Base-by-base conservation (phyloP, 495 filamentous ascomycete species). In the Penicillium argentinense region DNA sequence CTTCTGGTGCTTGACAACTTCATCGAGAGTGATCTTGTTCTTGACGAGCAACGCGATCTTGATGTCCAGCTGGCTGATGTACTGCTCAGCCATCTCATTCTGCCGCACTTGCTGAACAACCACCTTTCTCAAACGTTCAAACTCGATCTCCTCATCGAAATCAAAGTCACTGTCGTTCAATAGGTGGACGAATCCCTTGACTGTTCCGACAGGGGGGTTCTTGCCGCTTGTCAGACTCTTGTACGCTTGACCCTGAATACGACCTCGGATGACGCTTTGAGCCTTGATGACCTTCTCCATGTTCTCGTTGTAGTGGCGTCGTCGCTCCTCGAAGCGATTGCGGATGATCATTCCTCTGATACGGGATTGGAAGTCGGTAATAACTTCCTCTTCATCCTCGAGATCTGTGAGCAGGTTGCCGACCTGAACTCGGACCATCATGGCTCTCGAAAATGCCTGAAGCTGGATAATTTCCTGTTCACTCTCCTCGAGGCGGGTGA, bases 221-320 rank as follows among this genome's bases (percentile, higher is more conserved):
- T 96, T 96, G n/a, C 95, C 93, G 24, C 82, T 90, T 5, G 91
- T 96, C 54, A 96, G 74, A 59, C 86, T 92, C 76, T 95, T 97
- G 74, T 98, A 98, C 1, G 95, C 95, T 66, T 97, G 89, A 5
- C 93, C 93, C 69, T 97, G 95, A 39, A 97, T 87, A 51, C 89
- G 89, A 18, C 82, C 93, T 45, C 93, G 81, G 39, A 97, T 85
- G 52, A 96, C 96, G 62, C 93, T 97, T 66, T 98, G 93, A 42
- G 97, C 86, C 68, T 98, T 98, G 69, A 98, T 85, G 14, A 98
- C 95, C 71, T 93, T 97, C 56, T 96, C 84, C 95, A 98, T 98
- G 56, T 98, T 98, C 67, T 92, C 83, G 42, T 85, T 82, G 71
- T 91, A 98, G 68, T 89, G 91, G 9, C 80, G 83, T 51, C 87